Percentiles rank a stretch among this genome's conserved stretches.
Evolutionary conservation across 2,329 filamentous ascomycete species (phyloP).

Genomic region (Neoarthrinium moseri): DNA sequence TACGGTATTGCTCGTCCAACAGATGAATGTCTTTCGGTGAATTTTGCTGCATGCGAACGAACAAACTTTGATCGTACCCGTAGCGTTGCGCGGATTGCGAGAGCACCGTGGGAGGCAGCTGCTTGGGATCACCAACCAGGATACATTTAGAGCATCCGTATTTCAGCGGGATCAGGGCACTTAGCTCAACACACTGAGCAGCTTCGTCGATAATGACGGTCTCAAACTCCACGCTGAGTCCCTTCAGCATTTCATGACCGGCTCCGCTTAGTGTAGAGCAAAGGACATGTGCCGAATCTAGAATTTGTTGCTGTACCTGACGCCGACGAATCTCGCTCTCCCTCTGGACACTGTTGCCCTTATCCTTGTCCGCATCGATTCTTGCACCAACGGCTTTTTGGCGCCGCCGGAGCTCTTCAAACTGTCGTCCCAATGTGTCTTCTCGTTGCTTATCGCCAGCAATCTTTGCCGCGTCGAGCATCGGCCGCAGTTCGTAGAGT

Average conservation of each 20-base stretch:
- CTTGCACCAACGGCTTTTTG: slow-evolving; percentile 75
- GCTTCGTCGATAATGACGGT: slow-evolving; percentile 98
- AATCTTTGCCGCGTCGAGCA: slow-evolving; percentile 66
- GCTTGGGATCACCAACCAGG: slow-evolving; percentile 95
- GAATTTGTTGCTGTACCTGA: slow-evolving; percentile 83
- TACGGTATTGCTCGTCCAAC: slow-evolving; percentile 97
- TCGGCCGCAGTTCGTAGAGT: slow-evolving; percentile 68
- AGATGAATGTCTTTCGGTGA: slow-evolving; percentile 86
- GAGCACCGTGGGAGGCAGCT: slow-evolving; percentile 91
- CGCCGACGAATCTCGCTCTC: slow-evolving; percentile 84
- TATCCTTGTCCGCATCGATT: slow-evolving; percentile 86
- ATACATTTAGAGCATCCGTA: slow-evolving; percentile 97
- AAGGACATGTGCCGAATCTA: slow-evolving; percentile 87
- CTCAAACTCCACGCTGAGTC: slow-evolving; percentile 92
- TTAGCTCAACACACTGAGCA: slow-evolving; percentile 96
- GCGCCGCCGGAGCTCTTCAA: slow-evolving; percentile 74
- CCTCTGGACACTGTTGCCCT: slow-evolving; percentile 75
- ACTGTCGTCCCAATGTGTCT: slow-evolving; percentile 68
- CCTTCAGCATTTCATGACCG: slow-evolving; percentile 96
- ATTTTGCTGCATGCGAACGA: slow-evolving; percentile 96
- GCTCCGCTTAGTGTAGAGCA: slow-evolving; percentile 94
- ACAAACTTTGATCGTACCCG: slow-evolving; percentile 96
- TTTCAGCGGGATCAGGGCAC: slow-evolving; percentile 92
- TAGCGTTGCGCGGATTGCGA: slow-evolving; percentile 90
- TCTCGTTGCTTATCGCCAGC: slow-evolving; percentile 46